phyloP scores from a whole-genome alignment of 2,329 filamentous ascomycete species.

The Stagonosporopsis tanaceti region DNA sequence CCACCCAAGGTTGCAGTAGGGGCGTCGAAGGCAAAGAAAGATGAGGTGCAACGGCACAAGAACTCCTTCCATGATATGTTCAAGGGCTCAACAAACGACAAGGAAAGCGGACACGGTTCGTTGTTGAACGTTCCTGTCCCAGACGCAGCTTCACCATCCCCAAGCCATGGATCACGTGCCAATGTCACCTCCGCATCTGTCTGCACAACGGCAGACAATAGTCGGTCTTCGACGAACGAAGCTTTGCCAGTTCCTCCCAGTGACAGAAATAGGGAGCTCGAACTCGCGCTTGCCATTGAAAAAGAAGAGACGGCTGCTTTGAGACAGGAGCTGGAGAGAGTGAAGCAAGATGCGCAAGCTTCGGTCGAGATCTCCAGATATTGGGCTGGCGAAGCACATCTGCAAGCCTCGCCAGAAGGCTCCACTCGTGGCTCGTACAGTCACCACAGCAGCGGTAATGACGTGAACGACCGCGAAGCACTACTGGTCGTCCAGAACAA shows the following conservation, averaged over 20 bases:
- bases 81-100: slow-evolving; percentile 12
- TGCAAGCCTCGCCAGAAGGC: not conserved
- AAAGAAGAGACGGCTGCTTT: slow-evolving; percentile 35
- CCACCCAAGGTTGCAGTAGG: slow-evolving; percentile 44
- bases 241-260: not conserved
- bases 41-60: slow-evolving; percentile 40
- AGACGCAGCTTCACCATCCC: not conserved
- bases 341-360: slow-evolving; percentile 30
- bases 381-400: slow-evolving; percentile 24
- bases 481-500: slow-evolving; percentile 35
- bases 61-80: slow-evolving; percentile 46
- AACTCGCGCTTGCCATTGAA: slow-evolving; percentile 34
- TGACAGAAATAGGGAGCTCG: slow-evolving; percentile 37
- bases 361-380: slow-evolving; percentile 32
- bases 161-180: not conserved
- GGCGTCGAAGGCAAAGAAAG: slow-evolving; percentile 39
- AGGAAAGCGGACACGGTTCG: not conserved
- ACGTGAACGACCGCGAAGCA: slow-evolving; percentile 5
- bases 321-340: slow-evolving; percentile 36
- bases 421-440: not conserved
- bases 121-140: not conserved
- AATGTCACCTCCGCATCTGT: not conserved
- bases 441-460: not conserved
- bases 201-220: not conserved
- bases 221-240: not conserved